Evolutionary conservation across 768 basidiomycete genomes (phyloP), one percentile per base, ranked within the genome.

Genomic region (Mycena belliarum): DNA sequence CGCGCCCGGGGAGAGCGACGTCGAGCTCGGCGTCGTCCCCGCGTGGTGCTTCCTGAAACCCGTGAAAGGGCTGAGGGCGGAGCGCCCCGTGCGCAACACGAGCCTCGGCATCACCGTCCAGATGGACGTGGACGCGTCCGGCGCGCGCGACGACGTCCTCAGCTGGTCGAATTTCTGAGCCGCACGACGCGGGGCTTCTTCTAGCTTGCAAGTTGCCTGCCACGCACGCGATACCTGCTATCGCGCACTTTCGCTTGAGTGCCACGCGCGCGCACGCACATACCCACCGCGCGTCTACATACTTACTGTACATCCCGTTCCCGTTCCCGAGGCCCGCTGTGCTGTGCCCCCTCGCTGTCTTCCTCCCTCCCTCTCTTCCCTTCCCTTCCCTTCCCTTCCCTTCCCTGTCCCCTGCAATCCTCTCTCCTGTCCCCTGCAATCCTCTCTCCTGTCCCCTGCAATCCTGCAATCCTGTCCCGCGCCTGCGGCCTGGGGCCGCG

Each of bases 21-120:
- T 85, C 33, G 88, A 91, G 67, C 69, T 90, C 18, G 90, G 90
- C 37, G 79, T 87, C 29, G 82, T 90, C 4, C 90, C 90, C 12
- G 83, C 87, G 7, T 92, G 89, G 88, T 85, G 82, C 67, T 91
- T 93, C 78, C 53, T 83, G 61, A 84, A 83, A 65, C 81, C 85
- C 32, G 77, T 80, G 45, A 80, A 82, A 59, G 86, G 85, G 4
- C 74, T 86, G 52, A 71, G 76, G 37, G 79, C 82, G 5, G 82
- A 85, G 63, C 78, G 90, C 21, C 89, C 90, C 1, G 73, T 88
- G 63, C 81, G 91, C 28, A 82, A 75, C 48, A 69, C 76, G 41
- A 88, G 85, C 67, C 69, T 88, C n/a, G 86, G 85, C 12, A 81
- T 87, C 59, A 84, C 81, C 9, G 79, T 89, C 41, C 75, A 83